A percentile compares a stretch with the other conserved stretches of the same genome.
Conservation (phyloP, 768 basidiomycete genomes). For the Tulasnella sp. region DNA sequence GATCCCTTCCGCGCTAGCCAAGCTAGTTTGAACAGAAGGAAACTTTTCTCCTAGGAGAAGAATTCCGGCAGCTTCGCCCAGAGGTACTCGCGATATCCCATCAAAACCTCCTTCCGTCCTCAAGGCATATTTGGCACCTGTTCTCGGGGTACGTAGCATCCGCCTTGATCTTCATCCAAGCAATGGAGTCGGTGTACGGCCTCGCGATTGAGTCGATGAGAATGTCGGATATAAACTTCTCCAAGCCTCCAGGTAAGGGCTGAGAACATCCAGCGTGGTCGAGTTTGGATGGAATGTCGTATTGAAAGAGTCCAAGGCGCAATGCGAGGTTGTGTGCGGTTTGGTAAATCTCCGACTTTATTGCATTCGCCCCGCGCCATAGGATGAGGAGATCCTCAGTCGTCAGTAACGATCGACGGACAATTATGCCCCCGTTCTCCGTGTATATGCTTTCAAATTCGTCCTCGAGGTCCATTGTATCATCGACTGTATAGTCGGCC, state of each 20-base stretch:
- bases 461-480: not conserved
- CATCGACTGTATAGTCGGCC: not conserved
- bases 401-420: not conserved
- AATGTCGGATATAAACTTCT: not conserved
- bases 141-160: not conserved
- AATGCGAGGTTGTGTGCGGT: not conserved
- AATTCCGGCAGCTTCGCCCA: not conserved
- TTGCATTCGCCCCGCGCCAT: not conserved
- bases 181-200: not conserved
- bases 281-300: not conserved
- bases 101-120: not conserved
- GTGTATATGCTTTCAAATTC: not conserved
- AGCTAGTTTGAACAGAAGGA: not conserved
- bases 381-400: not conserved
- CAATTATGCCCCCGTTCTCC: not conserved
- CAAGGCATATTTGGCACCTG: not conserved
- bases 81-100: not conserved
- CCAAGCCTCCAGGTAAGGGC: not conserved
- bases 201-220: not conserved
- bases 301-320: not conserved
- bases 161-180: not conserved
- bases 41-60: not conserved
- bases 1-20: not conserved
- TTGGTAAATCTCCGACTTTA: not conserved
- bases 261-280: not conserved